Evolutionary conservation across 176 grass and related monocot species (phyloP), one percentile per base, ranked within the genome.

Genomic region (Stipa capillata): DNA sequence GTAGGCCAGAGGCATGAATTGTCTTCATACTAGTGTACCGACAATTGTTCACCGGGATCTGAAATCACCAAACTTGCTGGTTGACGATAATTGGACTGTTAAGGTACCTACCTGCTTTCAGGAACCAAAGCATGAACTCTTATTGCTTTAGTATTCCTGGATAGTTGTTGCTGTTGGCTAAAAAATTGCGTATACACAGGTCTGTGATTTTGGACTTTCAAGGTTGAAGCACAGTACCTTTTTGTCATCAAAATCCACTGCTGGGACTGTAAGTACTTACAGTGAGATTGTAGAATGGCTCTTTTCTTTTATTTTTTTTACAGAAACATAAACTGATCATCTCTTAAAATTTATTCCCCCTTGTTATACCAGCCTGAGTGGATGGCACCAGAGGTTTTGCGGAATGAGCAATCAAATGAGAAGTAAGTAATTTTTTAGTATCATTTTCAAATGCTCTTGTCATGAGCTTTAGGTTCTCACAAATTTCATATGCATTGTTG

Each of bases 141-240:
- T 47, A 16, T 79, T 85, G 49, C 25, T 66, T 44, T 65, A 39
- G 16, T 51, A 36, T 41, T 41, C 41, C 2, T 13, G n/a, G 9
- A 24, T 65, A 65, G 35, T 35, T 66, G 63, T 42, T 67, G 41
- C 5, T 68, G 31, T 82, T 78, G 24, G 3, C 66, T 82, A 70
- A 82, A 25, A 45, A 82, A 84, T 80, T 69, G 24, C 11, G 59
- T 69, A 57, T 53, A 17, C 71, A 27, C 80, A 97, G 94, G 94
- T 97, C 41, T 97, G 94, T 82, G 94, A 97, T 89, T 97, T 97
- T 82, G 94, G 91, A 66, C 89, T 97, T 77, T 97, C 94, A 23
- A 86, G 91, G 35, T 88, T 97, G 87, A 97, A 97, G 75, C 94
- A 97, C 73, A 90, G 66, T 42, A 94, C 94, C 62, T 97, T 97